These are phyloP conservation scores for Hypoxylon cercidicola DNA, from an alignment of 495 filamentous ascomycete genomes.

Conservation along the genomic window DNA sequence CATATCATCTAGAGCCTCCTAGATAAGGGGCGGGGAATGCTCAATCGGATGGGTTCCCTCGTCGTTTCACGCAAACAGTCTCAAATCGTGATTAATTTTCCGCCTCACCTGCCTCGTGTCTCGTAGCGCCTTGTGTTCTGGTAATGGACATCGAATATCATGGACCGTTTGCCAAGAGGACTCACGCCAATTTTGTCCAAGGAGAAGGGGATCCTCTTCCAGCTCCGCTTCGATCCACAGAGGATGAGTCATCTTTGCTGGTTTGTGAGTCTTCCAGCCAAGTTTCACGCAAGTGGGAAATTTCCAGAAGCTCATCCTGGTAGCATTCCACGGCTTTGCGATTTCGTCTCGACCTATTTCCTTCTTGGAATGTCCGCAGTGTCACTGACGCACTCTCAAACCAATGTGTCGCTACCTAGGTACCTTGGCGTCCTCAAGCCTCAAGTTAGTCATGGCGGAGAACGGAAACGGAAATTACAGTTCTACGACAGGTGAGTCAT, in stretches of 20 bases:
- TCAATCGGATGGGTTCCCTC: slow-evolving; percentile 39
- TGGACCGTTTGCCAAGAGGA: neutral
- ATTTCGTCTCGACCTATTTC: slow-evolving; percentile 16
- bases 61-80: slow-evolving; percentile 40
- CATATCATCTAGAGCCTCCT: slow-evolving; percentile 23
- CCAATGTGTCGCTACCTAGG: slow-evolving; percentile 20
- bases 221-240: slow-evolving; percentile 29
- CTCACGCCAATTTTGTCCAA: slow-evolving; percentile 4
- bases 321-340: slow-evolving; percentile 26
- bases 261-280: slow-evolving; percentile 30
- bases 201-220: slow-evolving; percentile 18
- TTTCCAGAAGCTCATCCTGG: slow-evolving; percentile 33
- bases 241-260: slow-evolving; percentile 28
- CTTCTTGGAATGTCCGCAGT: slow-evolving; percentile 34
- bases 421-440: slow-evolving; percentile 5
- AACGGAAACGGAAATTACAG: slow-evolving; percentile 30
- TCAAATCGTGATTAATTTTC: slow-evolving; percentile 44
- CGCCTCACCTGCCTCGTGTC: slow-evolving; percentile 24
- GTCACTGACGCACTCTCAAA: slow-evolving; percentile 42
- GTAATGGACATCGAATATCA: slow-evolving; percentile 16
- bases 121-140: slow-evolving; percentile 25
- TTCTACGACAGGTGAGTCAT: slow-evolving; percentile 39
- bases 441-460: slow-evolving; percentile 13
- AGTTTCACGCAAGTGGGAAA: slow-evolving; percentile 25
- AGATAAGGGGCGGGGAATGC: slow-evolving; percentile 21